Evolutionary conservation across 2,329 filamentous ascomycete genomes (phyloP).

Genomic region (Hortaea sp.): DNA sequence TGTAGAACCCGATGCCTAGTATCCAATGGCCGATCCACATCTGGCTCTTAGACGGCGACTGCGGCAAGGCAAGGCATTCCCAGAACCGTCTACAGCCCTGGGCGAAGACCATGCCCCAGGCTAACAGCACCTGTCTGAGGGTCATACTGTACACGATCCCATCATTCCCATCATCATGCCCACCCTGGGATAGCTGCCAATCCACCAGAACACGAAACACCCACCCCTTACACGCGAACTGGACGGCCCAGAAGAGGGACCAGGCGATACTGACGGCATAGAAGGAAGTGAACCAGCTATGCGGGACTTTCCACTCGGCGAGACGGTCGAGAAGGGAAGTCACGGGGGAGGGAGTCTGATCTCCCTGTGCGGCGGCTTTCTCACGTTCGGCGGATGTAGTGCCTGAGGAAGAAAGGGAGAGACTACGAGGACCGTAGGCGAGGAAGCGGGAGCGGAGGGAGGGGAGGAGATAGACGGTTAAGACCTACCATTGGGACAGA

Average conservation of each 20-base stretch:
- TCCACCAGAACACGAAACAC: slow-evolving; percentile 41
- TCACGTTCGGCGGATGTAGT: slow-evolving; percentile 2
- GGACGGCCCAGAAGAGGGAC: slow-evolving; percentile 62
- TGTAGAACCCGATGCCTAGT: slow-evolving; percentile 69
- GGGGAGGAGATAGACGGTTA: slow-evolving; percentile 42
- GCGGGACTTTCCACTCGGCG: slow-evolving; percentile 58
- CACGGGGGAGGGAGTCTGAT: slow-evolving; percentile 7
- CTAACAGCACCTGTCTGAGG: slow-evolving; percentile 51
- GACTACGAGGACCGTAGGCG: slow-evolving; percentile 48
- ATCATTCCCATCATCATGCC: neutral
- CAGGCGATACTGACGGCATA: slow-evolving; percentile 62
- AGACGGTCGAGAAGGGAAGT: slow-evolving; percentile 32
- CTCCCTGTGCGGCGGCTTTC: slow-evolving; percentile 1
- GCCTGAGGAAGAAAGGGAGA: neutral
- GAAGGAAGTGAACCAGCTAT: slow-evolving; percentile 83
- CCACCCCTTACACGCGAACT: slow-evolving; percentile 43
- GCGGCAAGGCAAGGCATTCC: slow-evolving; percentile 59
- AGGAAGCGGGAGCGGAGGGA: slow-evolving; percentile 47
- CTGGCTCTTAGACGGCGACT: slow-evolving; percentile 52
- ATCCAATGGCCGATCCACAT: slow-evolving; percentile 86
- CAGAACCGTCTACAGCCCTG: slow-evolving; percentile 68
- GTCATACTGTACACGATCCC: slow-evolving; percentile 38
- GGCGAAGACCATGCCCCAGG: slow-evolving; percentile 62
- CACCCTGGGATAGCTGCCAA: slow-evolving; percentile 1
- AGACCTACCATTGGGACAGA: slow-evolving; percentile 31